Evolutionary conservation across 2,329 filamentous ascomycete species (phyloP).

Genomic region (Teratosphaeria pseudoeucalypti): DNA sequence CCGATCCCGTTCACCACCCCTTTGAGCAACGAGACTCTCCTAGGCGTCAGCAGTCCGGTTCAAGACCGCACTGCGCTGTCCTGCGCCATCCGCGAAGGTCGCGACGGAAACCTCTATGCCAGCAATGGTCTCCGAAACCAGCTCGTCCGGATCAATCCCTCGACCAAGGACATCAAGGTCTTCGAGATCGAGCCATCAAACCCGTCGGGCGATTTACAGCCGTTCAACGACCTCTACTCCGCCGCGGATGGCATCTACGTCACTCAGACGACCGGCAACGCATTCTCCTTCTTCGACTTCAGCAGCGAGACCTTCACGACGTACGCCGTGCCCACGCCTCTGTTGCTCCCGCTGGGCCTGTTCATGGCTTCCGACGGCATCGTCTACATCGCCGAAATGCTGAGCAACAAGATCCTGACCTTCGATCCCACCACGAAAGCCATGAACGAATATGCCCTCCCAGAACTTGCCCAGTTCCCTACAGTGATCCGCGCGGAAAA

Average conservation of each 20-base stretch:
- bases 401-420: slow-evolving; percentile 12
- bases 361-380: slow-evolving; percentile 8
- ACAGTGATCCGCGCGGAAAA: slow-evolving; percentile 14
- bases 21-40: background rate
- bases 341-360: slow-evolving; percentile 10
- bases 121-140: slow-evolving; percentile 16
- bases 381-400: slow-evolving; percentile 10
- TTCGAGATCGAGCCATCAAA: slow-evolving; percentile 12
- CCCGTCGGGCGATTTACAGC: slow-evolving; percentile 12
- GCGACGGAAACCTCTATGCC: slow-evolving; percentile 15
- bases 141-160: slow-evolving; percentile 12
- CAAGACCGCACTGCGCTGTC: background rate
- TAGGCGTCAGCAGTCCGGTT: background rate
- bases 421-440: slow-evolving; percentile 11
- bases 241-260: slow-evolving; percentile 12
- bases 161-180: slow-evolving; percentile 6
- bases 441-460: slow-evolving; percentile 9
- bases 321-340: slow-evolving; percentile 10
- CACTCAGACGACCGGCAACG: slow-evolving; percentile 14
- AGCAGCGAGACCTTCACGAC: slow-evolving; percentile 8
- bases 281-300: slow-evolving; percentile 11
- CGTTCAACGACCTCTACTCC: slow-evolving; percentile 15
- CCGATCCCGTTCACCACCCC: background rate
- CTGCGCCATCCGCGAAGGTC: background rate
- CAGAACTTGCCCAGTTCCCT: slow-evolving; percentile 9